A percentile compares a stretch with the other conserved stretches of the same genome.
Conservation (phyloP, 2,329 filamentous ascomycete genomes). For the Scorias spongiosa region DNA sequence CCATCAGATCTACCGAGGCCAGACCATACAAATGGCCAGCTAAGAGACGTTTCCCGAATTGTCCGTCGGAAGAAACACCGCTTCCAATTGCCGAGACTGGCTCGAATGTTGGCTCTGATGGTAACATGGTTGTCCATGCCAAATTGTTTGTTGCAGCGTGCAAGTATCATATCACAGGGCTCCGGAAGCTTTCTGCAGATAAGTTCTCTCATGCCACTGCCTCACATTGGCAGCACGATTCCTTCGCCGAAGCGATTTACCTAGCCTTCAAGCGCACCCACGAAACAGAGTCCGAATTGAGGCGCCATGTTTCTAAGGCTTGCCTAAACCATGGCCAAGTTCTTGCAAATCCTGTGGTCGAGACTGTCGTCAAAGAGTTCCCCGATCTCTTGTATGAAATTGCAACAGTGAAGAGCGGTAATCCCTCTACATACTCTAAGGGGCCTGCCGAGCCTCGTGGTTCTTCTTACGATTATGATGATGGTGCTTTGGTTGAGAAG, state of each 20-base stretch:
- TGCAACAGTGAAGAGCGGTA: neutral
- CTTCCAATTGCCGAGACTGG: neutral
- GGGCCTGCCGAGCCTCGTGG: too few species aligned
- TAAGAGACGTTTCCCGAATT: too few species aligned
- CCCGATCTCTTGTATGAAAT: neutral
- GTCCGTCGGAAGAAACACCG: too few species aligned
- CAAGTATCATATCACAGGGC: constrained; percentile 25
- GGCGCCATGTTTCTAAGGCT: neutral
- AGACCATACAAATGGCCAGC: too few species aligned
- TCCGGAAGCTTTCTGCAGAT: constrained; percentile 24
- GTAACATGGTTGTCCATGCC: constrained; percentile 24
- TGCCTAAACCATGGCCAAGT: neutral
- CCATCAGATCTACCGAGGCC: too few species aligned
- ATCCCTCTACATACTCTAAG: neutral
- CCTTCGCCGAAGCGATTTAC: constrained; percentile 25
- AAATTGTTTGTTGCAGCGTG: constrained; percentile 30
- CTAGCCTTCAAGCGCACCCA: constrained; percentile 27
- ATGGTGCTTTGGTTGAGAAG: too few species aligned
- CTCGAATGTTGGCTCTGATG: constrained; percentile 4
- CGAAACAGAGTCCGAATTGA: constrained; percentile 8
- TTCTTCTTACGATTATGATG: too few species aligned
- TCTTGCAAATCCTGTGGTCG: neutral
- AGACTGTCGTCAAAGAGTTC: neutral
- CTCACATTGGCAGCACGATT: constrained; percentile 17
- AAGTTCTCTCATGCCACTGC: constrained; percentile 24